Conservation (phyloP, 164 flowering plant genomes). For the Vitis labrusca region DNA sequence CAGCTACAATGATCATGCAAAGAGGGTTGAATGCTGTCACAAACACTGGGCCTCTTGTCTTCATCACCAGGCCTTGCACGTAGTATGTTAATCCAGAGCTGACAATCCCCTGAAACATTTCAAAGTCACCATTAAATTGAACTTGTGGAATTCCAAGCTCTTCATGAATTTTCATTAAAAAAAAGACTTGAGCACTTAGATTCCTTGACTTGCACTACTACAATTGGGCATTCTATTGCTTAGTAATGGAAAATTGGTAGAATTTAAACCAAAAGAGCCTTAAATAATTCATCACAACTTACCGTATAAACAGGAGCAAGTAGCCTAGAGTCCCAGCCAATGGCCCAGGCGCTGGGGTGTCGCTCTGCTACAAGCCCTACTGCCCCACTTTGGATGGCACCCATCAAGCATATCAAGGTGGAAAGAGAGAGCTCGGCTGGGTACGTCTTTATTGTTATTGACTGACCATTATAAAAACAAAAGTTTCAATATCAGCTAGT, state of each 20-base stretch:
- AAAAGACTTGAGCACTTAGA: not conserved
- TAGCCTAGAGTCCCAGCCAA: conserved; percentile 51
- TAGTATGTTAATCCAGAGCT: conserved; percentile 57
- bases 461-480: conserved; percentile 21
- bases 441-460: conserved; percentile 44
- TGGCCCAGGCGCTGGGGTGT: conserved; percentile 36
- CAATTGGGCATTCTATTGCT: too few relatives aligned
- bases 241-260: too few relatives aligned
- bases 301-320: conserved; percentile 50
- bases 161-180: too few relatives aligned
- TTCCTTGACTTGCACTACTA: too few relatives aligned
- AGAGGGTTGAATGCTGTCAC: conserved; percentile 60
- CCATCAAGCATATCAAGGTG: conserved; percentile 46
- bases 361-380: conserved; percentile 41
- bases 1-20: conserved; percentile 49
- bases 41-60: conserved; percentile 56
- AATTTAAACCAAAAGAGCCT: not conserved
- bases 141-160: too few relatives aligned
- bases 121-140: too few relatives aligned
- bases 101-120: conserved; percentile 43
- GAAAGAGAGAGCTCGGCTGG: conserved; percentile 54
- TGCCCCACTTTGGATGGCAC: conserved; percentile 32
- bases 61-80: conserved; percentile 59
- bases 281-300: not conserved
- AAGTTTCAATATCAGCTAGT: not conserved